Conservation (phyloP, 108 stramenopile species). For the Cyclotella baltica region DNA sequence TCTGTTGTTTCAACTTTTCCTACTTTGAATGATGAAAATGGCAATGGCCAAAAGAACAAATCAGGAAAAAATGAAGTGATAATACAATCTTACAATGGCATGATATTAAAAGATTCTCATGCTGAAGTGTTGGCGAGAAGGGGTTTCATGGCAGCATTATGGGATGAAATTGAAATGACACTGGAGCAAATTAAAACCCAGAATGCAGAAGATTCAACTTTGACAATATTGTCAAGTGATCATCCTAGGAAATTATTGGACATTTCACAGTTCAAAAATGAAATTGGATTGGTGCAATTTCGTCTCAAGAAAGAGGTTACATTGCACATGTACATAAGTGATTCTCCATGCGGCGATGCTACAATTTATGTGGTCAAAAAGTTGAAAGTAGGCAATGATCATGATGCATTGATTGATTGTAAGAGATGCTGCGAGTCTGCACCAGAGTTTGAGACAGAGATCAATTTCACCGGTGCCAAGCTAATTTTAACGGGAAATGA, state of each 20-base stretch:
- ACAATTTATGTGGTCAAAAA: conserved; percentile 78
- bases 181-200: conserved; percentile 9
- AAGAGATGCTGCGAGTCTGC: conserved; percentile 5
- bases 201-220: background rate
- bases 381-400: background rate
- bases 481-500: conserved; percentile 61
- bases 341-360: conserved; percentile 95
- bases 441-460: conserved; percentile 31
- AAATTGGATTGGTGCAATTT: conserved; percentile 37
- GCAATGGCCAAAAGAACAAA: conserved; percentile 7
- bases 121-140: conserved; percentile 91
- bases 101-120: conserved; percentile 88
- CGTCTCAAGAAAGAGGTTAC: conserved; percentile 53
- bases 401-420: background rate
- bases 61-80: background rate
- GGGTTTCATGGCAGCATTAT: conserved; percentile 77
- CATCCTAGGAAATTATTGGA: conserved; percentile 19
- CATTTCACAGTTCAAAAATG: background rate
- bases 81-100: conserved; percentile 59
- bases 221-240: background rate
- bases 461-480: conserved; percentile 91
- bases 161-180: conserved; percentile 68
- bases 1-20: conserved; percentile 43
- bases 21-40: conserved; percentile 10
- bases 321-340: conserved; percentile 92